These are phyloP conservation scores for Lactarius pseudohatsudake DNA, from an alignment of 768 basidiomycete genomes.

Conservation along the genomic window DNA sequence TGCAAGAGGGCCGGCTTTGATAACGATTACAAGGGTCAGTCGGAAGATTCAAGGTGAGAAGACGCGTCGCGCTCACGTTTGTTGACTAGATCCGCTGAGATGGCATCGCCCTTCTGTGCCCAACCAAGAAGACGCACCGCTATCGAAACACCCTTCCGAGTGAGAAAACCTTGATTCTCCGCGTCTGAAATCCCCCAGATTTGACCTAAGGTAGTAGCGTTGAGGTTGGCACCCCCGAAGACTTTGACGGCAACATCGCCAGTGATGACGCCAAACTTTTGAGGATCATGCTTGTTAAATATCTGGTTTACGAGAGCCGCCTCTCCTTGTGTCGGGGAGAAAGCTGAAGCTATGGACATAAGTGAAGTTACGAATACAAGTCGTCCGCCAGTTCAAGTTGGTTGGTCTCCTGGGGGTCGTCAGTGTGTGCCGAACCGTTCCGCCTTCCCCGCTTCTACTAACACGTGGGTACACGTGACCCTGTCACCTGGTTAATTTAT, in stretches of 20 bases:
- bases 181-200: constrained; percentile 94
- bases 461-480: background rate
- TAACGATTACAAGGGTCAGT: constrained; percentile 21
- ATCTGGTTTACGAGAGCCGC: constrained; percentile 68
- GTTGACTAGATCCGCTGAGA: constrained; percentile 58
- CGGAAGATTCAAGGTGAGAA: constrained; percentile 19
- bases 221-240: constrained; percentile 80
- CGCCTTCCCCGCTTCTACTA: background rate
- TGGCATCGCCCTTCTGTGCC: constrained; percentile 82
- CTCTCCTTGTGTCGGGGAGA: constrained; percentile 49
- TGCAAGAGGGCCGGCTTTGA: constrained; percentile 80
- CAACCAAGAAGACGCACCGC: constrained; percentile 91
- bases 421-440: background rate
- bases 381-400: background rate
- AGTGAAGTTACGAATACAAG: background rate
- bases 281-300: constrained; percentile 69
- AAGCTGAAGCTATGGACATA: constrained; percentile 41
- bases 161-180: constrained; percentile 90
- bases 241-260: constrained; percentile 89
- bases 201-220: constrained; percentile 78
- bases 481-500: background rate
- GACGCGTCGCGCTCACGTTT: constrained; percentile 57
- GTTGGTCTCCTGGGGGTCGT: background rate
- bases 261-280: constrained; percentile 80
- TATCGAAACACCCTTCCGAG: constrained; percentile 81